Conservation (phyloP, 1,284 basidiomycete genomes). For the Rhodotorula sp. region DNA sequence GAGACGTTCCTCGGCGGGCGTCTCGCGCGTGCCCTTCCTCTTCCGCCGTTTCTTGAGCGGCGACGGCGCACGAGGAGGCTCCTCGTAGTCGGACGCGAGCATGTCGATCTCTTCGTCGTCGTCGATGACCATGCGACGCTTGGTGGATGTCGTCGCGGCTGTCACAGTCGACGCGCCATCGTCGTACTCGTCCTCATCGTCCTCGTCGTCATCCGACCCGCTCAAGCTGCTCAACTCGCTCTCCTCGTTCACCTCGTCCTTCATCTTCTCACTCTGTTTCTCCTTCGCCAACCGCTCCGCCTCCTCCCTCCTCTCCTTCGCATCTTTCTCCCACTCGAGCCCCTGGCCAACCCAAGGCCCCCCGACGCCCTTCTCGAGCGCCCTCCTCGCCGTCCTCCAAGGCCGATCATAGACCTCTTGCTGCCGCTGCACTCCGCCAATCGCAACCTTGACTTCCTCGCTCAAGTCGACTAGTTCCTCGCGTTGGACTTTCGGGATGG, state of each 20-base stretch:
- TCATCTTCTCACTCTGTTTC: background rate
- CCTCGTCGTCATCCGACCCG: background rate
- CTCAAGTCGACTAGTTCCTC: conserved; percentile 5
- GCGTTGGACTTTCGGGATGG: background rate
- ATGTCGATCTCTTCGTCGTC: conserved; percentile 10
- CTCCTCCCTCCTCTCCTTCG: background rate
- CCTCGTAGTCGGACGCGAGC: conserved; percentile 13
- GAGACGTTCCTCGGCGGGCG: conserved; percentile 18
- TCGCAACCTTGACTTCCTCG: conserved; percentile 6
- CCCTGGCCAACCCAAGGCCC: background rate
- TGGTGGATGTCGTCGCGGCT: background rate
- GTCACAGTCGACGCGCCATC: background rate
- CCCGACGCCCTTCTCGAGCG: background rate
- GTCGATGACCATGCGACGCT: background rate
- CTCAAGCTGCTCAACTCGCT: conserved; percentile 12
- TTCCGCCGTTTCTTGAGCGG: background rate
- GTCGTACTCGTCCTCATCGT: background rate
- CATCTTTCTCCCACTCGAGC: conserved; percentile 1
- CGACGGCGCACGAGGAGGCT: conserved; percentile 1
- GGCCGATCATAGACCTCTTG: conserved; percentile 13
- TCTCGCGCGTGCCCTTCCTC: conserved; percentile 16
- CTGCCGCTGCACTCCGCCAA: conserved; percentile 11
- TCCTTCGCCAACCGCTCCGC: background rate
- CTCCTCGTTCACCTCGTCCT: background rate
- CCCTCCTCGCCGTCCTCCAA: conserved; percentile 6